Evolutionary conservation across 208 protist species (phyloP), one percentile per base, ranked within the genome.

Genomic region (Leishmania amazonensis): DNA sequence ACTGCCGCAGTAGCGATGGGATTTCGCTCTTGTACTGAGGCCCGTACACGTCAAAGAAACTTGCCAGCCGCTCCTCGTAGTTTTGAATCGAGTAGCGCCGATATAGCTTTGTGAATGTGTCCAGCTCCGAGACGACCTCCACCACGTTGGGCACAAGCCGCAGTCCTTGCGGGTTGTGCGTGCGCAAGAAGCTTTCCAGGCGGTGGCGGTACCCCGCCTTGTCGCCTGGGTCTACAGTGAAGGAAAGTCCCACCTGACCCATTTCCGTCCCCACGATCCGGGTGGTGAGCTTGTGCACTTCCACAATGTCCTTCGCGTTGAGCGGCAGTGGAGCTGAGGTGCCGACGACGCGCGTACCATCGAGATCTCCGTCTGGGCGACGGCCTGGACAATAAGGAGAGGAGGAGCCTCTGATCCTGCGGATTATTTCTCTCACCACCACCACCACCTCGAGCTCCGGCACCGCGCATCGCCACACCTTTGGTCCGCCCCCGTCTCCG

Each of bases 91-190:
- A 83, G 86, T 95, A 96, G 64, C 94, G 93, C 40, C 86, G 78
- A 74, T 91, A 96, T 1, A 97, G 85, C 77, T 94, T 94, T 1
- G 92, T 92, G 79, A 97, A 95, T 21, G 91, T 94, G 85, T 93
- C 90, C 21, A 94, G 78, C 83, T 96, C 92, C 2, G 89, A 83
- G 17, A 97, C 90, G 1, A 83, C 85, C 31, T 83, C 79, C 0
- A 96, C 91, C 45, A 96, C 93, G 47, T 75, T 89, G 17, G 89
- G 88, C 8, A 96, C 78, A 47, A 95, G 83, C 5, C 80, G 81
- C 21, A 97, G 85, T 3, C 89, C 90, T 49, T 84, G 76, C 13
- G 92, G 91, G 81, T 97, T 94, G 84, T 97, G 75, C n/a, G 60
- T 7, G 21, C 77, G 70, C 35, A 96, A 81, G 67, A 97, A 97